Percentiles rank a stretch among this genome's conserved stretches.
Conservation (phyloP, 192 early-diverging fungal species). For the Backusella mclennaniae region DNA sequence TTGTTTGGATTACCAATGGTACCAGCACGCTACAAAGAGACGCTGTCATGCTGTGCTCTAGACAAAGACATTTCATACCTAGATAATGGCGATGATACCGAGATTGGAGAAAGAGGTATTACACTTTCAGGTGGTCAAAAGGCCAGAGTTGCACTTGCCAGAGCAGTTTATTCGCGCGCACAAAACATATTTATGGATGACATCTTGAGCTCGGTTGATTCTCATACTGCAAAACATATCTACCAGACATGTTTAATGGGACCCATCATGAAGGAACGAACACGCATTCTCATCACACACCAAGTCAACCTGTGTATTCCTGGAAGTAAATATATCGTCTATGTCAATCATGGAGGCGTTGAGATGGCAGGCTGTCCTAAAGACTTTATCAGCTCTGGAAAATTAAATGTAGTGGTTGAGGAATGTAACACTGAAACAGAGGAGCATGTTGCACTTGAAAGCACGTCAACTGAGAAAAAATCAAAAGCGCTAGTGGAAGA, state of each 20-base stretch:
- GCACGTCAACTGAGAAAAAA: constrained; percentile 3
- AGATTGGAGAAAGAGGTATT: constrained; percentile 81
- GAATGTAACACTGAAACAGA: not conserved
- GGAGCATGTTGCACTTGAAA: not conserved
- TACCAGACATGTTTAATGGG: constrained; percentile 72
- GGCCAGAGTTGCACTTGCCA: constrained; percentile 78
- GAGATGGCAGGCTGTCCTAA: constrained; percentile 25
- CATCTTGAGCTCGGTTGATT: constrained; percentile 86
- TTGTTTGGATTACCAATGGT: constrained; percentile 42
- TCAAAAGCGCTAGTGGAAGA: constrained; percentile 45
- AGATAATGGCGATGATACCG: constrained; percentile 81
- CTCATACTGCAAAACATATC: constrained; percentile 76
- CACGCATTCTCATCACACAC: constrained; percentile 85
- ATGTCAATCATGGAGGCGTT: constrained; percentile 43
- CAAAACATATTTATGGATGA: constrained; percentile 79
- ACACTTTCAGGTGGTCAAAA: constrained; percentile 88
- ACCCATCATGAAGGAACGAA: constrained; percentile 72
- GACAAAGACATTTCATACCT: constrained; percentile 74
- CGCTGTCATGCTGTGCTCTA: constrained; percentile 74
- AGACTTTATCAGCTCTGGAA: constrained; percentile 15
- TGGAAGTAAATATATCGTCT: constrained; percentile 51
- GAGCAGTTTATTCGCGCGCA: constrained; percentile 77
- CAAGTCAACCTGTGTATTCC: constrained; percentile 61
- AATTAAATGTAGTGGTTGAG: constrained; percentile 24
- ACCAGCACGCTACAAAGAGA: constrained; percentile 23